Conservation (phyloP, 345 rosid species). For the Eucalyptus fibrosa region DNA sequence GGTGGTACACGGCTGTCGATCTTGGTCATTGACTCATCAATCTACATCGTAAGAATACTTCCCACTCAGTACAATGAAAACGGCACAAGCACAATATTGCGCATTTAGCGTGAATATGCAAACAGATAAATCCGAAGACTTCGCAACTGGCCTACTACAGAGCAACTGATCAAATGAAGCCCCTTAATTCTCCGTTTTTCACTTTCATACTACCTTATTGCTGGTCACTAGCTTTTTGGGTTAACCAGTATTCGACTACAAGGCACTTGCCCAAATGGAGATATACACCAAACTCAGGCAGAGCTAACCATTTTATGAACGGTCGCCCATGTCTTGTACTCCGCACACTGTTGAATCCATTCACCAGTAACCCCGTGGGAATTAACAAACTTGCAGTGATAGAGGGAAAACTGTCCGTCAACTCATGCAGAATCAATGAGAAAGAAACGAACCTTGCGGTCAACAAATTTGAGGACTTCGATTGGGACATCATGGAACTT, state of each 20-base stretch:
- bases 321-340: not conserved
- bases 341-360: not conserved
- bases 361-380: not conserved
- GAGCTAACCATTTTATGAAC: not conserved
- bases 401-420: not conserved
- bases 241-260: not conserved
- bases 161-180: not conserved
- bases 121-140: not conserved
- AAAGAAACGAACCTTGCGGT: conserved; percentile 46
- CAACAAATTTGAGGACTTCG: conserved; percentile 61
- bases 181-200: not conserved
- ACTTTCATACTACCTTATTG: not conserved
- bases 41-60: conserved; percentile 14
- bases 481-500: conserved; percentile 59
- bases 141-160: not conserved
- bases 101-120: not conserved
- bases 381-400: not conserved
- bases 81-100: not conserved
- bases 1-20: conserved; percentile 66
- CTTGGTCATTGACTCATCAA: conserved; percentile 49
- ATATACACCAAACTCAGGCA: not conserved
- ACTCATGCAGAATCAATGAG: too few relatives aligned
- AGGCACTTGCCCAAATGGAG: not conserved
- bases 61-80: not conserved
- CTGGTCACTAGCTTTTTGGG: rapidly evolving